A percentile compares a stretch with the other conserved stretches of the same genome.
Conservation (phyloP, 768 basidiomycete species). For the Cystobasidium onofrii region DNA sequence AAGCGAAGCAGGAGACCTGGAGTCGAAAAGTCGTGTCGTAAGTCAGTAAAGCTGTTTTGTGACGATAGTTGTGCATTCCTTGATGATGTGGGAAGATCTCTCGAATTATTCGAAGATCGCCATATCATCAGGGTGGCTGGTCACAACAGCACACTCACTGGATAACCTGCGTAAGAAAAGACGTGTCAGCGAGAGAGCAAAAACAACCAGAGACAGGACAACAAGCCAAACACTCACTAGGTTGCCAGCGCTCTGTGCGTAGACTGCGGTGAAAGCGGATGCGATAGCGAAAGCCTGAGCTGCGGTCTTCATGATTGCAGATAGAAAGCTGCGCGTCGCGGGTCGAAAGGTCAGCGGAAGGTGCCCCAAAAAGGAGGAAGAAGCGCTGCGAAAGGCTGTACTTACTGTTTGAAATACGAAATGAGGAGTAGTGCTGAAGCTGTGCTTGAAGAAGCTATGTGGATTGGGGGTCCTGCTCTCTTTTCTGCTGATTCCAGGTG, state of each 20-base stretch:
- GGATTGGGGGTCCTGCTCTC: neutral
- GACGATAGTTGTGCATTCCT: neutral
- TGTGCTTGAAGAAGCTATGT: conserved; percentile 4
- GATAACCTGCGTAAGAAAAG: conserved; percentile 2
- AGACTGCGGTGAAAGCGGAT: conserved; percentile 18
- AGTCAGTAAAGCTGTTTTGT: neutral
- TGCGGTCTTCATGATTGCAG: conserved; percentile 12
- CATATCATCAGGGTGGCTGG: neutral
- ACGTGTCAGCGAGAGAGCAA: conserved; percentile 3
- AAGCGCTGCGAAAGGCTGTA: neutral
- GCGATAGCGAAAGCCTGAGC: conserved; percentile 5
- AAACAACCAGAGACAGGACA: neutral
- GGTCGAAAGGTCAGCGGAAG: neutral
- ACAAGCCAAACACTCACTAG: conserved; percentile 1
- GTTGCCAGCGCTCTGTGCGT: conserved; percentile 17
- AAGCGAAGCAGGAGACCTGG: conserved; percentile 25
- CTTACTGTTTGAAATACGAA: neutral
- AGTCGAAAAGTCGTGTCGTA: neutral
- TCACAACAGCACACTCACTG: conserved; percentile 14
- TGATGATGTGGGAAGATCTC: conserved; percentile 12
- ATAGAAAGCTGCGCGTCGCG: neutral
- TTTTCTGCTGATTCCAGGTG: too few relatives aligned
- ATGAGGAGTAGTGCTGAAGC: neutral
- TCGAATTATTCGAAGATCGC: neutral
- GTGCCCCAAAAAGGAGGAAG: neutral